phyloP scores from a whole-genome alignment of 768 basidiomycete genomes.

The Mycena crocata region DNA sequence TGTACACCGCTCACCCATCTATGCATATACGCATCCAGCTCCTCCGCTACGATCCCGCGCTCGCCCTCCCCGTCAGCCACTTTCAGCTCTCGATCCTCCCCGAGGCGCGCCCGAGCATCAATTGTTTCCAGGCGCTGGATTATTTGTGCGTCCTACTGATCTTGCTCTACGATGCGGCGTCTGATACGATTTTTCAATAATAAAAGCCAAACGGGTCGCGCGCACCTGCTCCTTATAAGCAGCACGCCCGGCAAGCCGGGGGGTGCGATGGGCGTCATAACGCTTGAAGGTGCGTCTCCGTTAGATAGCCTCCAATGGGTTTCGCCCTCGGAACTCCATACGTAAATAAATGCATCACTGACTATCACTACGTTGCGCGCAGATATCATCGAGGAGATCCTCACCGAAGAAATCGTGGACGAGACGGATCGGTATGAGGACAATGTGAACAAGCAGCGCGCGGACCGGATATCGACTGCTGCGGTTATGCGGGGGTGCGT shows the following conservation, averaged over 20 bases:
- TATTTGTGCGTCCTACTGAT: conserved; percentile 71
- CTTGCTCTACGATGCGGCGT: neutral
- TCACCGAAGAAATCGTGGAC: conserved; percentile 95
- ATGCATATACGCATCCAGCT: conserved; percentile 83
- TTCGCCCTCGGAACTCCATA: neutral
- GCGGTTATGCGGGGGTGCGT: conserved; percentile 83
- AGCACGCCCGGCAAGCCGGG: conserved; percentile 83
- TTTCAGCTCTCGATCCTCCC: conserved; percentile 88
- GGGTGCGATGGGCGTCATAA: conserved; percentile 92
- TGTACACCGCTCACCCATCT: conserved; percentile 86
- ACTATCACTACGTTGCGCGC: too few relatives aligned
- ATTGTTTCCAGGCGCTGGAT: conserved; percentile 94
- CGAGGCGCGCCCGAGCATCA: conserved; percentile 89
- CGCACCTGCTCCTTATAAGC: conserved; percentile 90
- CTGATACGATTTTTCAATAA: too few relatives aligned
- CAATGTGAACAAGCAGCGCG: conserved; percentile 82
- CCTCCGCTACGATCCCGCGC: conserved; percentile 88
- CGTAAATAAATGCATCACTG: neutral
- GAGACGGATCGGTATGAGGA: conserved; percentile 94
- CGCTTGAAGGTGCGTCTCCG: conserved; percentile 73
- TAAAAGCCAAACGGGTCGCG: conserved; percentile 89
- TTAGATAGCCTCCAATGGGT: too few relatives aligned
- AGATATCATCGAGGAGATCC: conserved; percentile 94
- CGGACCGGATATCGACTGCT: conserved; percentile 77
- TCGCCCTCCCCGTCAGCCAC: conserved; percentile 75